Conservation (phyloP, 805 yeast genomes). For the Komagataella mondaviorum region DNA sequence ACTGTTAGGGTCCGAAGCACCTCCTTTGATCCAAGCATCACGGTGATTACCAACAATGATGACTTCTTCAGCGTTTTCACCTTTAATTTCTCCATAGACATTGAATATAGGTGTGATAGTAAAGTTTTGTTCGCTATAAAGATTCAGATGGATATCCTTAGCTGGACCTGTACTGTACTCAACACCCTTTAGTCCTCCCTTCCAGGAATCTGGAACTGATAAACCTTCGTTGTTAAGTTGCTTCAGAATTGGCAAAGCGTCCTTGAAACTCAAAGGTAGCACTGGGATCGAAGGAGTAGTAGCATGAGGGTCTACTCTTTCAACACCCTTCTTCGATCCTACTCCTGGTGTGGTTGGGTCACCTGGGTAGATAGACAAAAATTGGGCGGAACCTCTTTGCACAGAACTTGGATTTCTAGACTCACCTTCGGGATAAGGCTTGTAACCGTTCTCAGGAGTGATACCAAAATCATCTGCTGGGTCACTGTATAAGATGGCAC, state of each 20-base stretch:
- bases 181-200: conserved; percentile 20
- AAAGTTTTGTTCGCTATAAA: conserved; percentile 49
- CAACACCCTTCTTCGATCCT: conserved; percentile 36
- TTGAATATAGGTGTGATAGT: conserved; percentile 49
- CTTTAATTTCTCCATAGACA: conserved; percentile 48
- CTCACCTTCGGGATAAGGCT: conserved; percentile 62
- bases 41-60: conserved; percentile 65
- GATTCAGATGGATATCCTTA: conserved; percentile 28
- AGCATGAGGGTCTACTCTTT: conserved; percentile 32
- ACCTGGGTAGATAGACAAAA: conserved; percentile 49
- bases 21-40: conserved; percentile 72
- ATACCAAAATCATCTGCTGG: conserved; percentile 50
- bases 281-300: conserved; percentile 57
- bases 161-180: conserved; percentile 23
- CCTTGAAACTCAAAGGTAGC: conserved; percentile 52
- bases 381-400: conserved; percentile 67
- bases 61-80: conserved; percentile 36
- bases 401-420: conserved; percentile 68
- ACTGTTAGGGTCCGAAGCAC: conserved; percentile 70
- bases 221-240: conserved; percentile 47
- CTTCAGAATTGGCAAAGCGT: conserved; percentile 48
- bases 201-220: conserved; percentile 14
- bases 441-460: conserved; percentile 40
- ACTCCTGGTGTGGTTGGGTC: conserved; percentile 72
- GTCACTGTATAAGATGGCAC: conserved; percentile 55